phyloP scores from a whole-genome alignment of 2,329 filamentous ascomycete genomes.

The Grosmannia huntii region DNA sequence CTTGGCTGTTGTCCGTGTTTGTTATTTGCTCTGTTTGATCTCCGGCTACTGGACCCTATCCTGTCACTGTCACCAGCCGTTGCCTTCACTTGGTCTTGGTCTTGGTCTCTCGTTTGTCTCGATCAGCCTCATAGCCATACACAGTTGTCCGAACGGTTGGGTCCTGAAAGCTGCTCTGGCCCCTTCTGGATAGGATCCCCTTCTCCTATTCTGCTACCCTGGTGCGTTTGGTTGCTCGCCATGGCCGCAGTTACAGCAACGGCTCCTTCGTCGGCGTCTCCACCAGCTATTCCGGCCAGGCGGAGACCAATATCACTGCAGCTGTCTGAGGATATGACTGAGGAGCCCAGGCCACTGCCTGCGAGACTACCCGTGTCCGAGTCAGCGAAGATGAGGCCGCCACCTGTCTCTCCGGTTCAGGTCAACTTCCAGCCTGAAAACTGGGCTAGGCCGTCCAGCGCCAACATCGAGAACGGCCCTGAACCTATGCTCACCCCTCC shows the following conservation, averaged over 20 bases:
- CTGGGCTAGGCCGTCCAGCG: constrained; percentile 39
- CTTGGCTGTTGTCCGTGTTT: not conserved
- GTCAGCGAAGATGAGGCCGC: constrained; percentile 34
- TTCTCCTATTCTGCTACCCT: not conserved
- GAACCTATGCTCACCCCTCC: constrained; percentile 8
- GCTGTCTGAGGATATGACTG: constrained; percentile 13
- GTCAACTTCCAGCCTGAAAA: constrained; percentile 41
- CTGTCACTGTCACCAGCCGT: not conserved
- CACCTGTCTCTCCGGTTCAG: constrained; percentile 42
- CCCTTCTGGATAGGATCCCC: not conserved
- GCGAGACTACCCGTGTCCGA: constrained; percentile 16
- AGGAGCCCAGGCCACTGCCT: constrained; percentile 10
- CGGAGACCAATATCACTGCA: constrained; percentile 25
- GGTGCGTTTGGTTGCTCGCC: not conserved
- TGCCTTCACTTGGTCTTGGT: not conserved
- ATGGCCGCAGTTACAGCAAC: constrained; percentile 21
- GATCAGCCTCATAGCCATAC: not conserved
- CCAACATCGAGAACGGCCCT: constrained; percentile 30
- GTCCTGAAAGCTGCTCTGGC: not conserved
- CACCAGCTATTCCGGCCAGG: constrained; percentile 16
- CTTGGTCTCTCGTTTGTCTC: not conserved
- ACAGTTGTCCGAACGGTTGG: not conserved
- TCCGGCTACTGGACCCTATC: not conserved
- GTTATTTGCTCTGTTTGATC: not conserved
- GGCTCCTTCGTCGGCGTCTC: constrained; percentile 14